phyloP scores from a whole-genome alignment of 148 eudicot genomes.

The Chenopodium berlandieri region DNA sequence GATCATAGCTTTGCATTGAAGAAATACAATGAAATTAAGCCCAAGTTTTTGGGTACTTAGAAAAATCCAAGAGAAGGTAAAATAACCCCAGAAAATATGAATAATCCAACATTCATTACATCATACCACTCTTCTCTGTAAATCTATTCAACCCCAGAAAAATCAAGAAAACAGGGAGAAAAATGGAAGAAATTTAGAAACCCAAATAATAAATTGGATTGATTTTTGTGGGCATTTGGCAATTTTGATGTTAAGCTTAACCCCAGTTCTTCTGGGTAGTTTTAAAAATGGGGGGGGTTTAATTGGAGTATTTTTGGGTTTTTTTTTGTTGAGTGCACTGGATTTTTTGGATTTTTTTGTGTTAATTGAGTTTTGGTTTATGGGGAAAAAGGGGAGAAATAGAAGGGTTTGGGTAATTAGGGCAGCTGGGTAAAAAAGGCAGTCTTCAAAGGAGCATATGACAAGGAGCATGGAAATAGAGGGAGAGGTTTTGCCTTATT shows the following conservation, averaged over 20 bases:
- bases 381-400: background rate
- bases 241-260: constrained; percentile 7
- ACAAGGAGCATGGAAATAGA: background rate
- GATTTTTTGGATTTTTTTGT: background rate
- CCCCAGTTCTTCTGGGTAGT: constrained; percentile 11
- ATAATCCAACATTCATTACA: constrained; percentile 16
- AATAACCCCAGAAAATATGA: background rate
- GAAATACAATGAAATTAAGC: background rate
- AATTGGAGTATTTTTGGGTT: background rate
- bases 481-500: constrained; percentile 11
- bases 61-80: background rate
- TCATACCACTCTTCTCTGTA: constrained; percentile 7
- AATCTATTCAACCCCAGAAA: background rate
- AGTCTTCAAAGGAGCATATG: background rate
- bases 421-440: constrained; percentile 19
- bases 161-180: background rate
- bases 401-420: constrained; percentile 18
- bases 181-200: background rate
- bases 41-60: background rate
- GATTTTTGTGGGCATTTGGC: constrained; percentile 5
- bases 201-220: background rate
- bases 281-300: constrained; percentile 1
- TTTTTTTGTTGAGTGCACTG: constrained; percentile 1
- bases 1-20: constrained; percentile 46
- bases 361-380: background rate